Evolutionary conservation across 192 early-diverging fungal genomes (phyloP).

Genomic region (Umbelopsis isabellina): DNA sequence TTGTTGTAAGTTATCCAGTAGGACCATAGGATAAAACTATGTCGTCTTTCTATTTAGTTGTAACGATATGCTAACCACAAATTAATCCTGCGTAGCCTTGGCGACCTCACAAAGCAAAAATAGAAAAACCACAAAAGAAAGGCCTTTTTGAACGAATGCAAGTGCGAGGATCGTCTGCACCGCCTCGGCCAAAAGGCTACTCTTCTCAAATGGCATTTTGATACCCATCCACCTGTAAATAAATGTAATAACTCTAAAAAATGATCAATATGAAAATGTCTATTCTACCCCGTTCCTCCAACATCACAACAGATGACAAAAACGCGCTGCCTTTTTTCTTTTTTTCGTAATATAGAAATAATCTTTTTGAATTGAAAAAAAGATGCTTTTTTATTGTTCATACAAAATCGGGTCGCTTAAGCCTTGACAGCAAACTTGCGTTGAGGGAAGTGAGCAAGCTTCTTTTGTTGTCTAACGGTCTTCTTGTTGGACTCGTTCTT

Average conservation of each 20-base stretch:
- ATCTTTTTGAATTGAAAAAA: slow-evolving; percentile 19
- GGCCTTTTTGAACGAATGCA: slow-evolving; percentile 14
- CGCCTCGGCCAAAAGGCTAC: neutral
- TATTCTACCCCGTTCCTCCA: neutral
- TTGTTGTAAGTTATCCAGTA: neutral
- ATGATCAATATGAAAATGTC: too few species aligned
- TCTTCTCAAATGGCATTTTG: slow-evolving; percentile 1
- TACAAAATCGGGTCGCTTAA: slow-evolving; percentile 47
- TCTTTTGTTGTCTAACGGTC: slow-evolving; percentile 91
- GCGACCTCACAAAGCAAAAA: neutral
- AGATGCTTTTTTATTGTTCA: slow-evolving; percentile 22
- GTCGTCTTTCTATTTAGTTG: neutral
- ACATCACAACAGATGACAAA: neutral
- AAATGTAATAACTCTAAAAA: too few species aligned
- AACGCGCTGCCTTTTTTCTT: neutral
- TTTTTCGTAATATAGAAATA: neutral
- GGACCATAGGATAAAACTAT: neutral
- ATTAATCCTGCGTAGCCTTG: neutral
- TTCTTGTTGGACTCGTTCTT: slow-evolving; percentile 74
- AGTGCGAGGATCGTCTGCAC: neutral
- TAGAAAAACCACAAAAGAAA: neutral
- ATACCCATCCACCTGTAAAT: neutral
- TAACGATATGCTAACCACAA: neutral
- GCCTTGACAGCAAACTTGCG: slow-evolving; percentile 93
- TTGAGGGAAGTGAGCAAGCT: slow-evolving; percentile 84